Percentiles rank a stretch among this genome's conserved stretches.
phyloP scores from a whole-genome alignment of 2,329 filamentous ascomycete genomes.

The Trichoderma koningiopsis region DNA sequence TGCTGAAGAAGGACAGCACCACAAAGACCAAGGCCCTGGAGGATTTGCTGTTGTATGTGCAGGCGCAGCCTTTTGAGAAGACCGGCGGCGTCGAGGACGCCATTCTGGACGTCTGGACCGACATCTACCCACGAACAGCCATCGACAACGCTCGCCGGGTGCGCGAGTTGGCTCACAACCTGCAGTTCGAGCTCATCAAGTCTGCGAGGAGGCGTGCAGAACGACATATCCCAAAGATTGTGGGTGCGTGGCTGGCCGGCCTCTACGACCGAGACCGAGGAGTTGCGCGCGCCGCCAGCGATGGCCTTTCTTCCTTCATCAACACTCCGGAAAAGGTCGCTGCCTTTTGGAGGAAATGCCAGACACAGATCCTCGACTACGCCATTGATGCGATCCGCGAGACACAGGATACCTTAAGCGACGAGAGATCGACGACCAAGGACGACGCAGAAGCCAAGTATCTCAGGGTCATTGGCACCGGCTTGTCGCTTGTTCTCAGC shows the following conservation, averaged over 20 bases:
- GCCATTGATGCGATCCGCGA: conserved; percentile 80
- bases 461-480: conserved; percentile 66
- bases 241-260: conserved; percentile 89
- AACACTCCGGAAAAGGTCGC: conserved; percentile 76
- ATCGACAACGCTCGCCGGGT: conserved; percentile 89
- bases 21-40: conserved; percentile 91
- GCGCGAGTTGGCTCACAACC: conserved; percentile 77
- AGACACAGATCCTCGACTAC: conserved; percentile 78
- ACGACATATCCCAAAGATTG: conserved; percentile 72
- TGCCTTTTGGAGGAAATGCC: conserved; percentile 79
- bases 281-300: conserved; percentile 73
- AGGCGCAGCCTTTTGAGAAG: conserved; percentile 53
- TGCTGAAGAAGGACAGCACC: conserved; percentile 88
- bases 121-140: conserved; percentile 83
- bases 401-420: conserved; percentile 79
- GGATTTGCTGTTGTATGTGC: conserved; percentile 71
- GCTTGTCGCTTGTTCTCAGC: conserved; percentile 57
- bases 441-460: conserved; percentile 90
- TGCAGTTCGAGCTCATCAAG: conserved; percentile 66
- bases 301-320: conserved; percentile 76
- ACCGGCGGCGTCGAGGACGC: conserved; percentile 73
- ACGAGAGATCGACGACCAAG: conserved; percentile 78
- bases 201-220: conserved; percentile 80
- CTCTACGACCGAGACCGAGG: conserved; percentile 81
- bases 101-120: conserved; percentile 85